Base-by-base conservation (phyloP, 2,329 filamentous ascomycete species). In the Pezicula rhizophila region DNA sequence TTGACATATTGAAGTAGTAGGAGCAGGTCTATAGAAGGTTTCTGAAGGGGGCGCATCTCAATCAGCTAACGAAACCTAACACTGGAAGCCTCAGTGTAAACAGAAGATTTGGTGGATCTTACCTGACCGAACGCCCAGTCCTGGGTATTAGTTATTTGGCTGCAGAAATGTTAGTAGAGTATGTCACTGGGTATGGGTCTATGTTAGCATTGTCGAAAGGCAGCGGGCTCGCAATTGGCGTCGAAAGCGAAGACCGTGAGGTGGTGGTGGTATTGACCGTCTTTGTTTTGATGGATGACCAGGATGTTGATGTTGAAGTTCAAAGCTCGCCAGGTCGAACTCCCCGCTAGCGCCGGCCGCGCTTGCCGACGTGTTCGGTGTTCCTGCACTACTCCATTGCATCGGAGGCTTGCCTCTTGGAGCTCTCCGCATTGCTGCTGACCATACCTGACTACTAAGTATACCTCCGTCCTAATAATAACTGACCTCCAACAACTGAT, bases 81-180 rank as follows among this genome's bases (percentile, higher is more conserved):
- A 31, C 41, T 37, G 45, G 23, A 4, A 23, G 6, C 6, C 23
- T 23, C 23, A 52, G 54, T 52, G 56, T 55, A 50, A 55, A 57
- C 46, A 55, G 51, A 56, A 42, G 31, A n/a, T 11, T 23, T 15
- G 20, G n/a, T 18, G 17, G 17, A 18, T 39, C 46, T 17, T 40
- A 55, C 50, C 45, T 23, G 18, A 23, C 40, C 2, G 18, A 15
- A 39, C 33, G 34, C 42, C 35, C 43, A 18, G n/a, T 25, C 18
- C 38, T 31, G 3, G n/a, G 20, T 12, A 14, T 25, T 33, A 12
- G 15, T 39, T 37, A 14, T 23, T 35, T 20, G 2, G 35, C 15
- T 11, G 14, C 46, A 52, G 57, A 53, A 23, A 52, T 48, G 52
- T 62, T 62, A 62, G 60, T 62, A 60, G 33, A 47, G 48, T 26